A percentile compares a stretch with the other conserved stretches of the same genome.
Conservation (phyloP, 164 flowering plant species). For the Taxillus chinensis region DNA sequence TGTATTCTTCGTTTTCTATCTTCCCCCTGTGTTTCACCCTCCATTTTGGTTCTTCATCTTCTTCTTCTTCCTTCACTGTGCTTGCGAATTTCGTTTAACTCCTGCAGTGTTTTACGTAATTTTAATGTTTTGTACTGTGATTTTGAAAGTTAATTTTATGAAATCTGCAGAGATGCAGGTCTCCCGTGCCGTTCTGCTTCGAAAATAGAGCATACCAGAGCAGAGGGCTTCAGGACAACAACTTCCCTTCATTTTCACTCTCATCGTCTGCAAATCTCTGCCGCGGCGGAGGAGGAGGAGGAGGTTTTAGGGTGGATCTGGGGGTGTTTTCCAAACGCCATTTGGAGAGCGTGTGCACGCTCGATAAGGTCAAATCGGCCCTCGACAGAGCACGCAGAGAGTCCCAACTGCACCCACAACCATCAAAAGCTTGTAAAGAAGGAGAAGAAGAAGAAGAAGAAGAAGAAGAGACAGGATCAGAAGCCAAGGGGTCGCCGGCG, state of each 20-base stretch:
- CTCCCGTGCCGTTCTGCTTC: neutral
- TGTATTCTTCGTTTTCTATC: too few relatives aligned
- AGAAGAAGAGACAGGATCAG: neutral
- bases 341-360: slow-evolving; percentile 14
- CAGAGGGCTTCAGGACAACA: neutral
- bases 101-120: too few relatives aligned
- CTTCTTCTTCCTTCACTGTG: too few relatives aligned
- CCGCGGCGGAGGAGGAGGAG: neutral
- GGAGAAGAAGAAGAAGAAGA: neutral
- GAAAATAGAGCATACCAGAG: neutral
- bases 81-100: too few relatives aligned
- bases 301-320: neutral
- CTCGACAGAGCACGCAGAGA: slow-evolving; percentile 12
- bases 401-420: neutral
- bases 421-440: neutral
- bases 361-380: slow-evolving; percentile 16
- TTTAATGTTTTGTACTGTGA: too few relatives aligned
- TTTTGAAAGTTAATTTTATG: neutral
- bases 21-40: too few relatives aligned
- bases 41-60: too few relatives aligned
- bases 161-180: neutral
- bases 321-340: slow-evolving; percentile 1
- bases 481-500: too few relatives aligned
- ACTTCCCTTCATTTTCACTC: neutral
- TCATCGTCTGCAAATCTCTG: neutral